These are phyloP conservation scores for Epichloe glyceriae DNA, from an alignment of 2,329 filamentous ascomycete genomes.

Conservation along the genomic window DNA sequence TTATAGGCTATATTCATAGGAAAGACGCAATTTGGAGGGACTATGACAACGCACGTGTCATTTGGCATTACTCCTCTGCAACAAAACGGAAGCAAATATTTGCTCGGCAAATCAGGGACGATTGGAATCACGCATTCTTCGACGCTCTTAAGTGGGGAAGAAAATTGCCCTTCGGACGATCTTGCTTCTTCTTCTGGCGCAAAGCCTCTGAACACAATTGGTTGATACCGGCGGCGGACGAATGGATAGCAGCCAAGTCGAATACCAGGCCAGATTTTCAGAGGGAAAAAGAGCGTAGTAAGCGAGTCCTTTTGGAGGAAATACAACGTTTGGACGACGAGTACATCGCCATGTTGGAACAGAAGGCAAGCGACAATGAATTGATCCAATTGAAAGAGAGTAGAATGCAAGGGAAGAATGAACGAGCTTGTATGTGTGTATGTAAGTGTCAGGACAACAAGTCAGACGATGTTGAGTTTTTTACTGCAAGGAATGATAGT, in stretches of 20 bases:
- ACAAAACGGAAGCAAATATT: background rate
- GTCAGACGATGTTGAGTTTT: too few species aligned
- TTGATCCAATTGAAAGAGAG: background rate
- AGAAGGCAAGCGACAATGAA: background rate
- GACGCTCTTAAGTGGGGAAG: background rate
- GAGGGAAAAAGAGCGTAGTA: background rate
- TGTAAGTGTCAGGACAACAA: background rate
- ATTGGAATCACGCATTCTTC: background rate
- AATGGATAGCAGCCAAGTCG: background rate
- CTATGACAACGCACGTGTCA: background rate
- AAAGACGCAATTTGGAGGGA: background rate
- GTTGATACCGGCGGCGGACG: fast-evolving
- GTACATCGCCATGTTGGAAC: background rate
- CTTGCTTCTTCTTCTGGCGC: too few species aligned
- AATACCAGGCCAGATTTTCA: background rate
- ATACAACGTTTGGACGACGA: background rate
- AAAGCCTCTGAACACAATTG: background rate
- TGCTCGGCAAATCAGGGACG: background rate
- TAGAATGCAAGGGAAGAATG: background rate
- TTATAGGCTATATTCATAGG: background rate
- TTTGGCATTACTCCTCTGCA: too few species aligned
- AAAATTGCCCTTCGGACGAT: too few species aligned
- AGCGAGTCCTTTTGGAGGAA: background rate
- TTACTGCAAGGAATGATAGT: too few species aligned
- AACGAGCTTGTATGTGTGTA: background rate